Conservation (phyloP, 192 early-diverging fungal species). For the Nowakowskiella sp. region DNA sequence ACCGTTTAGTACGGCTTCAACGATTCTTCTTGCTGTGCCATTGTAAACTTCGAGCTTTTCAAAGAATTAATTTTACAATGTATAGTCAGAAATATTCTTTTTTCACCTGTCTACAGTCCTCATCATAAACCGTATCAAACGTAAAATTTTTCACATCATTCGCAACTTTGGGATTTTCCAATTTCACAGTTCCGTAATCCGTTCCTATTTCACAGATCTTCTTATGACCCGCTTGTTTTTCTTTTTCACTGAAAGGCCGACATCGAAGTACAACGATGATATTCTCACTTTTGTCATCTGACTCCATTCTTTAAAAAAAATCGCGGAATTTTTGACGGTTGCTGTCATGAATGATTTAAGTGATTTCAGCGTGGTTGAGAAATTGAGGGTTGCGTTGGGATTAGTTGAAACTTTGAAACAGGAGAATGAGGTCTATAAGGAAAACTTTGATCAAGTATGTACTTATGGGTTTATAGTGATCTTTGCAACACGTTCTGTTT, state of each 20-base stretch:
- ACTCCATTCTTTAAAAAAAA: no score
- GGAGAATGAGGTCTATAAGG: slow-evolving; percentile 37
- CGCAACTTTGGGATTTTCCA: slow-evolving; percentile 39
- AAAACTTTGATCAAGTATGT: slow-evolving; percentile 34
- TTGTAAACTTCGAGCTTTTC: slow-evolving; percentile 49
- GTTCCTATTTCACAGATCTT: slow-evolving; percentile 33
- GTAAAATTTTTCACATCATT: slow-evolving; percentile 49
- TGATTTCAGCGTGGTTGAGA: no score
- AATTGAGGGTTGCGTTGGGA: slow-evolving; percentile 26
- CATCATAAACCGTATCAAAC: slow-evolving; percentile 54
- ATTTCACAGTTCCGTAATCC: slow-evolving; percentile 24
- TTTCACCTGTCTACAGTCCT: slow-evolving; percentile 38
- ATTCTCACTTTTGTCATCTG: slow-evolving; percentile 18
- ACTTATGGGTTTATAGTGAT: not conserved
- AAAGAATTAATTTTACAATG: slow-evolving; percentile 11
- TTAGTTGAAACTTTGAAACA: slow-evolving; percentile 32
- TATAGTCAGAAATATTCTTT: slow-evolving; percentile 9
- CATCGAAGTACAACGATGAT: slow-evolving; percentile 47
- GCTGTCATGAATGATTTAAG: no score
- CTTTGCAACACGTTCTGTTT: not conserved
- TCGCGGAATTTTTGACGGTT: no score
- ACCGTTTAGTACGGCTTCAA: slow-evolving; percentile 48
- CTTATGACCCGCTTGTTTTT: slow-evolving; percentile 40
- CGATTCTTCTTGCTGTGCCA: slow-evolving; percentile 44
- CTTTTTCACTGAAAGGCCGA: slow-evolving; percentile 50